These are phyloP conservation scores for Peziza echinospora DNA, from an alignment of 495 filamentous ascomycete genomes.

Conservation along the genomic window DNA sequence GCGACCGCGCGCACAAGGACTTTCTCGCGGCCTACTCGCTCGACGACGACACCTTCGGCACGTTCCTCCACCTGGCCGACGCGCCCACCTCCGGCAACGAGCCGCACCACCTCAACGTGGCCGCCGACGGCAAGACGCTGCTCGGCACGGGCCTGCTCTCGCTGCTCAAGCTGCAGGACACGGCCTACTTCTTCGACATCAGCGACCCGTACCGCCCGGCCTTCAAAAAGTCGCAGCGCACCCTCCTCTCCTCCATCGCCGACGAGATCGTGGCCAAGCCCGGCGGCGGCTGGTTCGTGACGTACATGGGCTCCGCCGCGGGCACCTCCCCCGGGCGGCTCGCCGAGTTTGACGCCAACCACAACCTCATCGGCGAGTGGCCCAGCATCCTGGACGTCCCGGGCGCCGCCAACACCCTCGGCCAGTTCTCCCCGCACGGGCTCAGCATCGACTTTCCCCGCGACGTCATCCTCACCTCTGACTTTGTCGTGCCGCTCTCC, in stretches of 20 bases:
- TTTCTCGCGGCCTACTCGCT: constrained; percentile 39
- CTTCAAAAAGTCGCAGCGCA: constrained; percentile 38
- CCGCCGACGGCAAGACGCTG: constrained; percentile 37
- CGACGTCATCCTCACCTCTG: constrained; percentile 36
- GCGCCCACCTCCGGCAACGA: constrained; percentile 38
- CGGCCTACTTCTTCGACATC: constrained; percentile 41
- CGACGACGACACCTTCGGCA: constrained; percentile 41
- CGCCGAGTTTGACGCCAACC: constrained; percentile 35
- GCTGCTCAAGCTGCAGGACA: constrained; percentile 40
- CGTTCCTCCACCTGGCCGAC: constrained; percentile 35
- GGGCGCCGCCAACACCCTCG: constrained; percentile 31
- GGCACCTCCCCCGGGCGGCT: constrained; percentile 38
- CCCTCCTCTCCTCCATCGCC: constrained; percentile 32
- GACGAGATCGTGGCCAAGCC: constrained; percentile 45
- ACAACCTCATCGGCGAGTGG: constrained; percentile 40
- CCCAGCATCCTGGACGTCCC: constrained; percentile 34
- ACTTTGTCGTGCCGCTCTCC: constrained; percentile 38
- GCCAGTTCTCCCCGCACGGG: constrained; percentile 39
- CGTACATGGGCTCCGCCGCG: constrained; percentile 34
- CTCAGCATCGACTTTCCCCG: constrained; percentile 36
- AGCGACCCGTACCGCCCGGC: constrained; percentile 34
- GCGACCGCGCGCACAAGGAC: constrained; percentile 38
- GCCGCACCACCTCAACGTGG: constrained; percentile 38
- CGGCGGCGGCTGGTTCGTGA: constrained; percentile 43
- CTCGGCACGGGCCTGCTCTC: constrained; percentile 39